phyloP scores from a whole-genome alignment of 176 grass and related monocot genomes.

The Lolium perenne region DNA sequence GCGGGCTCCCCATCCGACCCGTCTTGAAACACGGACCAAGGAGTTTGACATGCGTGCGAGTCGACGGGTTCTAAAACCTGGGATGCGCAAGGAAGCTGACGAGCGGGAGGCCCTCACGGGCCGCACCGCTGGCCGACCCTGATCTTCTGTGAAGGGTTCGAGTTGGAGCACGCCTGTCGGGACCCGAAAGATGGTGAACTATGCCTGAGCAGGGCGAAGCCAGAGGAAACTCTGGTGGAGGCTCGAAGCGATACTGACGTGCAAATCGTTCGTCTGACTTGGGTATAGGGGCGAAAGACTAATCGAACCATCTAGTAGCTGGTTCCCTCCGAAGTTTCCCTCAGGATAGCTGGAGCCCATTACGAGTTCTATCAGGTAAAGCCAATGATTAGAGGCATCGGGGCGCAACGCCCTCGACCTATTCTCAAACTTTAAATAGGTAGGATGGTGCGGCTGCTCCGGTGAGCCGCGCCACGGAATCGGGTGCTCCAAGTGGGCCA shows the following conservation, averaged over 20 bases:
- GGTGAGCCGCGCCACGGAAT: constrained; percentile 48
- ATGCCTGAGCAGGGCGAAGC: constrained; percentile 73
- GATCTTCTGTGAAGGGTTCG: constrained; percentile 73
- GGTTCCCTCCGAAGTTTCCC: constrained; percentile 74
- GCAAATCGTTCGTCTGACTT: constrained; percentile 65
- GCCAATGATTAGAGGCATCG: constrained; percentile 89
- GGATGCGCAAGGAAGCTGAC: constrained; percentile 30
- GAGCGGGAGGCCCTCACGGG: constrained; percentile 22
- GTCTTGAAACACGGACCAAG: constrained; percentile 87
- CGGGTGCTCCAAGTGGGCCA: constrained; percentile 61
- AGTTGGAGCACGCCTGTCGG: constrained; percentile 77
- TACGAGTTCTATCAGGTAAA: constrained; percentile 80
- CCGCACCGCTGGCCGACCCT: constrained; percentile 56
- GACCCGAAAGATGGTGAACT: constrained; percentile 90
- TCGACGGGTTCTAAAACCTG: constrained; percentile 8
- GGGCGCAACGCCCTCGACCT: constrained; percentile 79
- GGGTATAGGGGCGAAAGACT: constrained; percentile 72
- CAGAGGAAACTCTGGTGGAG: constrained; percentile 77
- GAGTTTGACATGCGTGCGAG: constrained; percentile 64
- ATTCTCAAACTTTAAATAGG: constrained; percentile 96
- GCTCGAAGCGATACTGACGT: constrained; percentile 66
- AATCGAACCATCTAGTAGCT: constrained; percentile 78
- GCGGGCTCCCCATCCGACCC: constrained; percentile 65
- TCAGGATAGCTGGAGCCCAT: constrained; percentile 71
- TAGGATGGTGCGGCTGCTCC: constrained; percentile 60